A percentile compares a stretch with the other conserved stretches of the same genome.
These are phyloP conservation scores for Ophiostoma pallidulum DNA, from an alignment of 2,329 filamentous ascomycete genomes.

Conservation along the genomic window DNA sequence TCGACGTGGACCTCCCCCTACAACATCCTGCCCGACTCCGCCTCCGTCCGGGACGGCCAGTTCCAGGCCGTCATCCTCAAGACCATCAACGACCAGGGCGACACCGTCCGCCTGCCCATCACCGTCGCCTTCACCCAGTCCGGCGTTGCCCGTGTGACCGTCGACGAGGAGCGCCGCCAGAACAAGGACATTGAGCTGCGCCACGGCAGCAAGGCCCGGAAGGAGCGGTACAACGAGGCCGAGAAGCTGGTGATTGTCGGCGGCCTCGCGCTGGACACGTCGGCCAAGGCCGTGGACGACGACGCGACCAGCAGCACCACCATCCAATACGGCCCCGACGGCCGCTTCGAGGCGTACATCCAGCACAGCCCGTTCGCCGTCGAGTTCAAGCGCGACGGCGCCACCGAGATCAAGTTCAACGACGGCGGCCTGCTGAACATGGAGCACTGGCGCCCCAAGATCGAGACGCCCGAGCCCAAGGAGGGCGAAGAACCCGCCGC, in stretches of 20 bases:
- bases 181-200: slow-evolving; percentile 83
- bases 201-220: slow-evolving; percentile 72
- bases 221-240: slow-evolving; percentile 91
- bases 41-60: slow-evolving; percentile 69
- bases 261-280: slow-evolving; percentile 61
- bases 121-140: slow-evolving; percentile 84
- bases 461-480: slow-evolving; percentile 52
- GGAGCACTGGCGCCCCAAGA: slow-evolving; percentile 89
- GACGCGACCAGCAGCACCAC: slow-evolving; percentile 60
- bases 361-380: slow-evolving; percentile 73
- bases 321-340: slow-evolving; percentile 68
- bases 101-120: slow-evolving; percentile 70
- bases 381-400: slow-evolving; percentile 76
- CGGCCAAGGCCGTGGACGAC: slow-evolving; percentile 63
- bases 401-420: slow-evolving; percentile 79
- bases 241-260: slow-evolving; percentile 81
- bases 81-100: slow-evolving; percentile 53
- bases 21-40: slow-evolving; percentile 58
- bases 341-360: slow-evolving; percentile 73
- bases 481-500: slow-evolving; percentile 37
- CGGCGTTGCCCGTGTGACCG: slow-evolving; percentile 73
- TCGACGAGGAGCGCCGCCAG: slow-evolving; percentile 85
- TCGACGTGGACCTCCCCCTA: slow-evolving; percentile 74
- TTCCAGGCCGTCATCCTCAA: slow-evolving; percentile 78
- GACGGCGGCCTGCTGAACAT: slow-evolving; percentile 82